These are phyloP conservation scores for Pleurotus pulmonarius DNA, from an alignment of 768 basidiomycete species.

Conservation along the genomic window DNA sequence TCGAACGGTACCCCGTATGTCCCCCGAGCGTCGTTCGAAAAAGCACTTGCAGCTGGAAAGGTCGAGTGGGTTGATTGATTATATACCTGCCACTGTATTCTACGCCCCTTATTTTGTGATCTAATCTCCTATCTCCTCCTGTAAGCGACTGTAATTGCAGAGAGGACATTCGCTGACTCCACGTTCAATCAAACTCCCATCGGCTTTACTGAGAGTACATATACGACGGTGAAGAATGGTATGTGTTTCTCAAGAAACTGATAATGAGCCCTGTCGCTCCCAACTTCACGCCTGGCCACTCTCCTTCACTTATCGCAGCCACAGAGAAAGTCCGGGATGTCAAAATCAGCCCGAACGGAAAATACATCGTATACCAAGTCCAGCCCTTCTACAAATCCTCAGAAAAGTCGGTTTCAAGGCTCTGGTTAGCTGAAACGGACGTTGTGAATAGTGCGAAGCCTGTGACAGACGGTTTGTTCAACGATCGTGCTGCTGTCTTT, in stretches of 20 bases:
- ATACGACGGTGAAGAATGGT: too few species aligned
- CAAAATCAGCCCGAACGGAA: constrained; percentile 27
- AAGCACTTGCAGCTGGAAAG: constrained; percentile 15
- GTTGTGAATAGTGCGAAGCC: constrained; percentile 22
- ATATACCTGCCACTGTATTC: too few species aligned
- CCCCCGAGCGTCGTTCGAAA: constrained; percentile 33
- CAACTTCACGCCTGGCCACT: background rate
- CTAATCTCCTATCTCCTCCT: too few species aligned
- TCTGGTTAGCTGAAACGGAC: constrained; percentile 28
- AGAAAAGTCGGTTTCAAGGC: constrained; percentile 17
- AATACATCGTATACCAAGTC: constrained; percentile 26
- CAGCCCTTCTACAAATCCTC: constrained; percentile 24
- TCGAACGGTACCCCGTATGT: constrained; percentile 29
- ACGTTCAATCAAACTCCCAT: too few species aligned
- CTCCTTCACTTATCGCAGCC: constrained; percentile 22
- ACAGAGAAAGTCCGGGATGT: constrained; percentile 28
- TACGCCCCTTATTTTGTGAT: too few species aligned
- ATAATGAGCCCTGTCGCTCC: too few species aligned
- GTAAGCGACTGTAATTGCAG: too few species aligned
- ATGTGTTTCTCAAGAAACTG: too few species aligned
- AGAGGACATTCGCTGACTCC: too few species aligned
- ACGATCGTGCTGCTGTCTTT: constrained; percentile 24
- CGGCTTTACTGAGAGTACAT: too few species aligned
- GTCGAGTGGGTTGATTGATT: constrained; percentile 32
- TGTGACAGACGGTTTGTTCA: constrained; percentile 21